Evolutionary conservation across 306 rosid genomes (phyloP).

Genomic region (Styphnolobium japonicum): DNA sequence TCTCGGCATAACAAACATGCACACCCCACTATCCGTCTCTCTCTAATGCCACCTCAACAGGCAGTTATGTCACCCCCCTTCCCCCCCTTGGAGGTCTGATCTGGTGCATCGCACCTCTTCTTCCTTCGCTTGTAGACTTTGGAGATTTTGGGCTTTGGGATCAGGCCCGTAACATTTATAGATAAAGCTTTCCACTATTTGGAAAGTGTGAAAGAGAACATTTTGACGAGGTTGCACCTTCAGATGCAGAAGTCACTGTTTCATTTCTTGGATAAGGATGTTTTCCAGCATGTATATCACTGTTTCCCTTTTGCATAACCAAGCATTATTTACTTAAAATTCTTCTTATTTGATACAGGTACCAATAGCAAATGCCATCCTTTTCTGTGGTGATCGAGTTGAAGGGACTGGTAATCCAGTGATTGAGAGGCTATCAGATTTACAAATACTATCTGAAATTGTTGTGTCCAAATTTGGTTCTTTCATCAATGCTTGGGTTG

Average conservation of each 20-base stretch:
- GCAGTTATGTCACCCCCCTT: too few species aligned
- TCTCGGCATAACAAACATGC: too few species aligned
- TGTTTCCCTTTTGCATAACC: not conserved
- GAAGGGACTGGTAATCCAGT: constrained; percentile 70
- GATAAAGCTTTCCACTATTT: not conserved
- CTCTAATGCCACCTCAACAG: too few species aligned
- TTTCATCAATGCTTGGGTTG: constrained; percentile 74
- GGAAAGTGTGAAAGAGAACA: not conserved
- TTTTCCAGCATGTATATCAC: not conserved
- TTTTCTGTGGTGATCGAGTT: constrained; percentile 79
- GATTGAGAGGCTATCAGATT: constrained; percentile 69
- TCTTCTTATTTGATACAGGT: constrained; percentile 39
- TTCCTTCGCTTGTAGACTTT: too few species aligned
- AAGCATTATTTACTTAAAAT: not conserved
- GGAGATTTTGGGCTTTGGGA: too few species aligned
- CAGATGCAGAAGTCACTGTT: not conserved
- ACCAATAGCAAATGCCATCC: constrained; percentile 66
- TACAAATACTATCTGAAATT: constrained; percentile 65
- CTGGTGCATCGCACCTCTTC: too few species aligned
- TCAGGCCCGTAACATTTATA: too few species aligned
- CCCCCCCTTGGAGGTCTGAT: too few species aligned
- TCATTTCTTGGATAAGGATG: constrained; percentile 7
- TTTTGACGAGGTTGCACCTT: not conserved
- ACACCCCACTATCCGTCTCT: too few species aligned
- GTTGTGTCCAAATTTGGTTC: constrained; percentile 71